phyloP scores from a whole-genome alignment of 257 asterid species.

The Verbena officinalis region DNA sequence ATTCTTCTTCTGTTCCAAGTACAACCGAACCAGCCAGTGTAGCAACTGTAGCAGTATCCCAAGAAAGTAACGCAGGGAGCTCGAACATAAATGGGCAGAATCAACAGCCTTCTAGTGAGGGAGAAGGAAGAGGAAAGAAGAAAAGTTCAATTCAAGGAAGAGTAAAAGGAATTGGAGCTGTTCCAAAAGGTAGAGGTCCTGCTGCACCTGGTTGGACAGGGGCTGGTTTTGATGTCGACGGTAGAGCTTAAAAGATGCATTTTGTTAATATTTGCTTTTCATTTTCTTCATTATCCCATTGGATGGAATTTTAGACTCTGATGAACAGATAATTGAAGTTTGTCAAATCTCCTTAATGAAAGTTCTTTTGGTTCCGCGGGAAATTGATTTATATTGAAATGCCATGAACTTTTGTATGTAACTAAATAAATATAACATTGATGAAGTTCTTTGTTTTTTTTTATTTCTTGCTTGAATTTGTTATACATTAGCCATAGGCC shows the following conservation, averaged over 20 bases:
- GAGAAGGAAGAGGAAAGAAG: slow-evolving; percentile 68
- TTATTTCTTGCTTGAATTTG: not conserved
- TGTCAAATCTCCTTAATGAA: not conserved
- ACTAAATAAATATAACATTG: not conserved
- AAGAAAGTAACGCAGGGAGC: slow-evolving; percentile 42
- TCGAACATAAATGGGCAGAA: slow-evolving; percentile 41
- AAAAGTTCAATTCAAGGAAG: slow-evolving; percentile 63
- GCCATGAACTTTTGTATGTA: slow-evolving; percentile 9
- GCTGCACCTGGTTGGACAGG: slow-evolving; percentile 87
- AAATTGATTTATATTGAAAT: not conserved
- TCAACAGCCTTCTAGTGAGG: slow-evolving; percentile 45
- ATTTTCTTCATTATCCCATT: slow-evolving; percentile 16
- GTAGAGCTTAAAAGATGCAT: slow-evolving; percentile 56
- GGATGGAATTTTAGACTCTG: slow-evolving; percentile 7
- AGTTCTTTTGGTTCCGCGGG: slow-evolving; percentile 5
- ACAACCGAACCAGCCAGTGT: slow-evolving; percentile 40
- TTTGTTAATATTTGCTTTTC: slow-evolving; percentile 8
- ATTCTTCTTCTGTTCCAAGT: slow-evolving; percentile 43
- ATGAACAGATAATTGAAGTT: slow-evolving; percentile 7
- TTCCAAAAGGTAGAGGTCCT: slow-evolving; percentile 70
- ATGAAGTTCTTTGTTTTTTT: not conserved
- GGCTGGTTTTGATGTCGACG: slow-evolving; percentile 84
- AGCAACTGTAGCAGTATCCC: slow-evolving; percentile 34
- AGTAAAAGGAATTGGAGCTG: slow-evolving; percentile 75
- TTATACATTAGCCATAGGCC: not conserved